Evolutionary conservation across 108 stramenopile species (phyloP).

Genomic region (Nitzschia sp.): DNA sequence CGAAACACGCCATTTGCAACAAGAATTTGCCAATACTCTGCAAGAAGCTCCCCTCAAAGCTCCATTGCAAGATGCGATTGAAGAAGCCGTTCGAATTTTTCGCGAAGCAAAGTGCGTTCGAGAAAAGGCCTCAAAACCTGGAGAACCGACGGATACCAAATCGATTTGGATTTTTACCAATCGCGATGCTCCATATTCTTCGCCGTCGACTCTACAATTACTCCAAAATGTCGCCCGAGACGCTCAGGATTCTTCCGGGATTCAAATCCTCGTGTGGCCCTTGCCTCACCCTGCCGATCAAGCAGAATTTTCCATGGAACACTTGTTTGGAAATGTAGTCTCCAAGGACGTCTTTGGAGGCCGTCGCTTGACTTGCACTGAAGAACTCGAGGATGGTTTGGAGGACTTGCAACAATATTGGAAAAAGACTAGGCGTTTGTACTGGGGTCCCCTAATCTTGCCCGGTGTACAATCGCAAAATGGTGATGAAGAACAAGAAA

Average conservation of each 20-base stretch:
- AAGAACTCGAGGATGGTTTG: slow-evolving; percentile 24
- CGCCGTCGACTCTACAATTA: slow-evolving; percentile 2
- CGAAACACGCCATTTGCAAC: slow-evolving; percentile 42
- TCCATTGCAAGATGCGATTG: slow-evolving; percentile 40
- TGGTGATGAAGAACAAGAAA: slow-evolving; percentile 8
- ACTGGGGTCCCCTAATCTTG: slow-evolving; percentile 57
- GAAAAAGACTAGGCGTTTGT: slow-evolving; percentile 31
- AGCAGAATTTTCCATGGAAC: slow-evolving; percentile 9
- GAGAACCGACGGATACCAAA: slow-evolving; percentile 53
- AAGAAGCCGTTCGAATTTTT: slow-evolving; percentile 55
- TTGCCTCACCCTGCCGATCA: slow-evolving; percentile 13
- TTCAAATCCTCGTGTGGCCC: slow-evolving; percentile 65
- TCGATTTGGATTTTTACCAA: slow-evolving; percentile 82
- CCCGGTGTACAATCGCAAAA: slow-evolving; percentile 45
- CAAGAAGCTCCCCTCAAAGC: slow-evolving; percentile 4
- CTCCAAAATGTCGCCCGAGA: slow-evolving; percentile 51
- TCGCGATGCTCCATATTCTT: slow-evolving; percentile 35
- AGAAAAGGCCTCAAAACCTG: slow-evolving; percentile 31
- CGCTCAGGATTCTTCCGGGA: slow-evolving; percentile 44
- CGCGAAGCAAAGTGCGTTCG: slow-evolving; percentile 47
- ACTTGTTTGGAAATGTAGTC: slow-evolving; percentile 23
- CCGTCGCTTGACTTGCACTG: not conserved
- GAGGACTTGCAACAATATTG: slow-evolving; percentile 15
- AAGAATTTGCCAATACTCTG: slow-evolving; percentile 46
- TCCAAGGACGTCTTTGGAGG: slow-evolving; percentile 10